Conservation (phyloP, 108 stramenopile genomes). For the Cyclotella choctawhatcheeana region DNA sequence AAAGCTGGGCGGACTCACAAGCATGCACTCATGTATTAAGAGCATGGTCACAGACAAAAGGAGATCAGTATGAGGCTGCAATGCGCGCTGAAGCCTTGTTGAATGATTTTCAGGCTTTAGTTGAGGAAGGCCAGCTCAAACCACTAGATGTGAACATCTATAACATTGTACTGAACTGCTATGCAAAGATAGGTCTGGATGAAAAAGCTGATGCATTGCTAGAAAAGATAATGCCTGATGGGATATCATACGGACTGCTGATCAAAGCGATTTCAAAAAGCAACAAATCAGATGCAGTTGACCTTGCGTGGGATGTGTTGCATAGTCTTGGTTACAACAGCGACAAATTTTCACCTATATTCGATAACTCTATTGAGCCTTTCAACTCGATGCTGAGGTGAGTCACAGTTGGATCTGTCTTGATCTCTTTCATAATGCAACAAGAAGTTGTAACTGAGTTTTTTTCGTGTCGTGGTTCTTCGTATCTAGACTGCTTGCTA, state of each 20-base stretch:
- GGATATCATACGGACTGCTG: constrained; percentile 30
- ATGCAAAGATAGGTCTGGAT: constrained; percentile 67
- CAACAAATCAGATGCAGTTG: constrained; percentile 23
- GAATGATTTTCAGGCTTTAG: constrained; percentile 9
- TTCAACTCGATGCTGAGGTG: constrained; percentile 51
- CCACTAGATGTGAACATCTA: constrained; percentile 64
- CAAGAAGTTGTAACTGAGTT: too few relatives aligned
- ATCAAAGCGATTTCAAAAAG: constrained; percentile 39
- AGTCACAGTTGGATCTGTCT: too few relatives aligned
- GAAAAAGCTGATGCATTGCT: constrained; percentile 62
- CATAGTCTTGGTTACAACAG: constrained; percentile 25
- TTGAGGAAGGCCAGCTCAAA: constrained; percentile 4
- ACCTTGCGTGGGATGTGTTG: constrained; percentile 34
- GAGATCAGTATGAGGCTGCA: constrained; percentile 17
- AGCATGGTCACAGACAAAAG: constrained; percentile 27
- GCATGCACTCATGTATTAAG: constrained; percentile 28
- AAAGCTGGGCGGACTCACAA: constrained; percentile 17
- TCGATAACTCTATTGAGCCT: constrained; percentile 16
- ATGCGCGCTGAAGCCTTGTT: constrained; percentile 31
- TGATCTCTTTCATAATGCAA: too few relatives aligned
- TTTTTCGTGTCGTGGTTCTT: too few relatives aligned
- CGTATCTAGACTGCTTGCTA: constrained; percentile 38
- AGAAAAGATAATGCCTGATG: constrained; percentile 53
- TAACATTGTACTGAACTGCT: constrained; percentile 82
- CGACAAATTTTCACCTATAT: constrained; percentile 4